A percentile compares a stretch with the other conserved stretches of the same genome.
These are phyloP conservation scores for Hymenoscyphus albidus DNA, from an alignment of 2,329 filamentous ascomycete genomes.

Conservation along the genomic window DNA sequence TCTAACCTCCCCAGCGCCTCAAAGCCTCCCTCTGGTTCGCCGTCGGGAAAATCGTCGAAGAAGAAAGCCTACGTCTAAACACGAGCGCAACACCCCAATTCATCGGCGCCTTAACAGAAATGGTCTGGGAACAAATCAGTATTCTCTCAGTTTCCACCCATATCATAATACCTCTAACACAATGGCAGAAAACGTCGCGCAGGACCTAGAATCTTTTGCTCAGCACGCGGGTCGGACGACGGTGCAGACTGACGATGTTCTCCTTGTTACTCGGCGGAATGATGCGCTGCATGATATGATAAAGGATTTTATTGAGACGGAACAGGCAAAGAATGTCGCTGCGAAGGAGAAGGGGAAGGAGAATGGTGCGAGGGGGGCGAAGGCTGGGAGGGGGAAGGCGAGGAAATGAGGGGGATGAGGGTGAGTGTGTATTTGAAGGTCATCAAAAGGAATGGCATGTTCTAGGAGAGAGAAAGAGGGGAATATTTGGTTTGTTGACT, in stretches of 20 bases:
- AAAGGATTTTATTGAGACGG: slow-evolving; percentile 60
- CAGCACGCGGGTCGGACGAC: slow-evolving; percentile 78
- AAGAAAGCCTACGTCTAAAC: slow-evolving; percentile 68
- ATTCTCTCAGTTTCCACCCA: slow-evolving; percentile 28
- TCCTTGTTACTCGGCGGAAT: slow-evolving; percentile 83
- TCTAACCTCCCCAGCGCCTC: slow-evolving; percentile 55
- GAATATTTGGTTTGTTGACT: too few relatives aligned
- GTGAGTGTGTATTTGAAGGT: neutral
- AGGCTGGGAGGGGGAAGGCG: neutral
- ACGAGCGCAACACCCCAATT: slow-evolving; percentile 90
- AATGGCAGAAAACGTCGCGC: slow-evolving; percentile 46
- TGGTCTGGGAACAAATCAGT: slow-evolving; percentile 87
- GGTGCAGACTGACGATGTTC: slow-evolving; percentile 79
- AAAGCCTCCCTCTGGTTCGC: slow-evolving; percentile 83
- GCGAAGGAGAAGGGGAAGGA: neutral
- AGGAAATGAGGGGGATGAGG: neutral
- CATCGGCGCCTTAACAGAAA: slow-evolving; percentile 78
- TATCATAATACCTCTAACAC: neutral
- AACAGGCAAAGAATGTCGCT: slow-evolving; percentile 41
- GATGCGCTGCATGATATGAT: slow-evolving; percentile 77
- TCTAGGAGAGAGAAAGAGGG: too few relatives aligned
- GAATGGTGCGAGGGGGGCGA: neutral
- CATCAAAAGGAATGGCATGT: neutral
- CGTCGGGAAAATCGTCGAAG: slow-evolving; percentile 83
- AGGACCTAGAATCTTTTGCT: slow-evolving; percentile 62